Evolutionary conservation across 805 yeast genomes (phyloP).

Genomic region (Wickerhamomyces subpelliculosus): DNA sequence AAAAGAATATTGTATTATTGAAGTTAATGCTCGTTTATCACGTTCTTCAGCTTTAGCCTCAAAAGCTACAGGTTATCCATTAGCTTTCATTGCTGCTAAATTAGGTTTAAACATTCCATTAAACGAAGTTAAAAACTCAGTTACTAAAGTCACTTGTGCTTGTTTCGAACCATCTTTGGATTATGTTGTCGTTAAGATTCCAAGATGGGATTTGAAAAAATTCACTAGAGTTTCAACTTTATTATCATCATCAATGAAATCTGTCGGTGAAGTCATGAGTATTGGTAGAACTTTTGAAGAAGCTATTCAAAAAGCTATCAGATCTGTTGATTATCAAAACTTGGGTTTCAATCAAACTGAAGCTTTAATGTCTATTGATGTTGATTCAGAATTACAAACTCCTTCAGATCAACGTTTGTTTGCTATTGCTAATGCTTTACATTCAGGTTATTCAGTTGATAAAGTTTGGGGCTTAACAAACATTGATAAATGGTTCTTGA

Average conservation of each 20-base stretch:
- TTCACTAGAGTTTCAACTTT: slow-evolving; percentile 86
- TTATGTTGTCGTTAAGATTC: slow-evolving; percentile 94
- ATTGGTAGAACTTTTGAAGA: slow-evolving; percentile 97
- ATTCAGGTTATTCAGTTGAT: slow-evolving; percentile 84
- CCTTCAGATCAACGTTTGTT: slow-evolving; percentile 97
- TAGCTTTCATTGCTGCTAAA: slow-evolving; percentile 97
- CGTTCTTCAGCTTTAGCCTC: slow-evolving; percentile 99
- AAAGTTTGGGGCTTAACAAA: slow-evolving; percentile 86
- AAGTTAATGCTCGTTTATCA: slow-evolving; percentile 95
- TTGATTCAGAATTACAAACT: slow-evolving; percentile 87
- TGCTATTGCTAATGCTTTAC: slow-evolving; percentile 92
- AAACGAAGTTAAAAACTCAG: slow-evolving; percentile 87
- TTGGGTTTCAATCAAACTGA: slow-evolving; percentile 74
- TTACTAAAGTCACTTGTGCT: slow-evolving; percentile 89
- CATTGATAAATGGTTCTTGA: slow-evolving; percentile 95
- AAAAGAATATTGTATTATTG: slow-evolving; percentile 93
- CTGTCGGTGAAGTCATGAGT: slow-evolving; percentile 98
- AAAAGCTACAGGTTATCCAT: slow-evolving; percentile 97
- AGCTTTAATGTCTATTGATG: slow-evolving; percentile 84
- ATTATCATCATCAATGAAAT: slow-evolving; percentile 91
- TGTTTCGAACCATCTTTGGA: slow-evolving; percentile 97
- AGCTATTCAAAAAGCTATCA: slow-evolving; percentile 94
- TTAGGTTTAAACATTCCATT: slow-evolving; percentile 88
- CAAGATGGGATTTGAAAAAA: slow-evolving; percentile 97
- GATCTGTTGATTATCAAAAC: slow-evolving; percentile 94